Base-by-base conservation (phyloP, 1,284 basidiomycete species). In the Inonotus hispidus region DNA sequence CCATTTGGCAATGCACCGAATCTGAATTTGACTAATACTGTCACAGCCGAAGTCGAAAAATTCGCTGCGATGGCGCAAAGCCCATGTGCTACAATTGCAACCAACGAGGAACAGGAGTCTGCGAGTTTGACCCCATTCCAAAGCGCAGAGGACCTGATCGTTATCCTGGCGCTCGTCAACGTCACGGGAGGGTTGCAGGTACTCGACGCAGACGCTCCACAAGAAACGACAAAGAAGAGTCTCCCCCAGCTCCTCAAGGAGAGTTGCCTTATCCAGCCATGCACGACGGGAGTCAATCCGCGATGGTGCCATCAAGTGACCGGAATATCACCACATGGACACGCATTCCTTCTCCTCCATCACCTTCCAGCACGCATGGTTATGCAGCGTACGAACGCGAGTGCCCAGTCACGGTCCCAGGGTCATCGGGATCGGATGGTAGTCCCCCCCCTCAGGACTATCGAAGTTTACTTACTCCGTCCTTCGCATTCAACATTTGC, bases 51-150 rank as follows among this genome's bases (percentile, higher is more conserved):
- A 80, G 77, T 29, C 81, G 88, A 35, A 92, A 92, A 71, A 90
- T 88, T 65, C 84, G 88, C 13, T 92, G 89, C 69, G 89, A 92
- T 70, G 90, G 90, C 56, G 83, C 84, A 14, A 88, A 85, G 65
- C 90, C 89, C 8, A 68, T 77, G 13, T 92, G 89, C 68, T 80
- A 86, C 68, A 90, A 89, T 68, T 91, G 88, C 68, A 71, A 74
- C 56, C 82, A 81, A 58, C 77, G 83, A 21, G 62, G 74, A 49
- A 63, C 62, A 6, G 68, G 67, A 61, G 72, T 70, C 53, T 88
- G 85, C 65, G 71, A 73, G 47, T 92, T 90, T 66, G 90, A 92
- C 66, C 56, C 80, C 19, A 71, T 81, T 6, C 89, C 90, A 21
- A 89, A 86, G 66, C 83, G 90, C 46, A 80, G 89, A 50, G 43